Conservation (phyloP, 2,329 filamentous ascomycete species). For the Fusarium domesticum region DNA sequence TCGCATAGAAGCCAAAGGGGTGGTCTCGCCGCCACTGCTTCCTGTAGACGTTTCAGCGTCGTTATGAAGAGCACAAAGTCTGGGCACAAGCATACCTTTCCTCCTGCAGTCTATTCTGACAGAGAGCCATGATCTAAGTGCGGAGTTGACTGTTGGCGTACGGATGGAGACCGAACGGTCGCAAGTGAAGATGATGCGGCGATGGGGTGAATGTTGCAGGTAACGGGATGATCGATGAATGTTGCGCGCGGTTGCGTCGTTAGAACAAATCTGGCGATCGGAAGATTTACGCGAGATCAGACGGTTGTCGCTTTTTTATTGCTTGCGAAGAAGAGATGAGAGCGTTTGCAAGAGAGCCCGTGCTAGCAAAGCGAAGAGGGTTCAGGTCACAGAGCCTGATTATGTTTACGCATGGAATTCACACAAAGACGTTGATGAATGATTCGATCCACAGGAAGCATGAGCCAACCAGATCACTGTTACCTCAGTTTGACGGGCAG, state of each 20-base stretch:
- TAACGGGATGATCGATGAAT: constrained; percentile 4
- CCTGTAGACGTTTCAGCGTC: constrained; percentile 45
- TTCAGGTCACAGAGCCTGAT: constrained; percentile 14
- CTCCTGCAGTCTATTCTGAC: constrained; percentile 81
- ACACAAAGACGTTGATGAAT: constrained; percentile 22
- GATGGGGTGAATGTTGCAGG: constrained; percentile 8
- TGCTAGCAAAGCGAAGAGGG: constrained; percentile 3
- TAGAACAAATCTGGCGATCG: constrained; percentile 1
- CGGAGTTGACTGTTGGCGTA: neutral
- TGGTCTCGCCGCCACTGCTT: constrained; percentile 98
- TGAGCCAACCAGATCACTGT: neutral
- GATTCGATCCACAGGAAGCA: constrained; percentile 25
- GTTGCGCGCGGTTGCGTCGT: constrained; percentile 6
- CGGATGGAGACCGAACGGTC: constrained; percentile 4
- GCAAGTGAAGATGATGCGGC: constrained; percentile 8
- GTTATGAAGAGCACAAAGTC: neutral
- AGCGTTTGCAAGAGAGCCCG: neutral
- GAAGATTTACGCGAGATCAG: neutral
- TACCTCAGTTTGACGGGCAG: neutral
- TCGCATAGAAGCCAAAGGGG: constrained; percentile 95
- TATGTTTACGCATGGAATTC: constrained; percentile 21
- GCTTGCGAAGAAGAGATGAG: neutral
- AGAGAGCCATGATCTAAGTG: constrained; percentile 71
- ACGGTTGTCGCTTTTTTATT: neutral
- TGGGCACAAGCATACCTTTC: constrained; percentile 62